These are phyloP conservation scores for Candida neerlandica DNA, from an alignment of 1,139 yeast species.

Conservation along the genomic window DNA sequence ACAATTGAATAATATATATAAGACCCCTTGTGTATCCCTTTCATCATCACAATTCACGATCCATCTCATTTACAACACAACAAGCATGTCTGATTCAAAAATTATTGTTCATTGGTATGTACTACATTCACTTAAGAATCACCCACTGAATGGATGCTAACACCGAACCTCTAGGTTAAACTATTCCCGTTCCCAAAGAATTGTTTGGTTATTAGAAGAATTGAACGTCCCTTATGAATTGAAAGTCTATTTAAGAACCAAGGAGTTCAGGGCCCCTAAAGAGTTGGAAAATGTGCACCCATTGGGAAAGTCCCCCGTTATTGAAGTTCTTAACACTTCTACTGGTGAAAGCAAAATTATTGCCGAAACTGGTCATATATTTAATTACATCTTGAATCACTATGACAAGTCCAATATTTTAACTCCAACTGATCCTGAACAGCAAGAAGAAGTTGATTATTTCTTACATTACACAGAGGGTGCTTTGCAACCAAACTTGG, in stretches of 20 bases:
- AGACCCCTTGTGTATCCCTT: neutral
- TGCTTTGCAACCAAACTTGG: conserved; percentile 37
- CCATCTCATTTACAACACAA: neutral
- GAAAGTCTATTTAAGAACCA: conserved; percentile 31
- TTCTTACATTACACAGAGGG: conserved; percentile 46
- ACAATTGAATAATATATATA: neutral
- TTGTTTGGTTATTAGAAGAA: conserved; percentile 43
- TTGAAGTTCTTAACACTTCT: conserved; percentile 29
- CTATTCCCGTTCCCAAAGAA: conserved; percentile 41
- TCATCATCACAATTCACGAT: neutral
- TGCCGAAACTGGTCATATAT: conserved; percentile 45
- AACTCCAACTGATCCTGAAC: conserved; percentile 26
- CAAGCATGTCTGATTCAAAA: conserved; percentile 11
- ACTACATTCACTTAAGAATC: neutral
- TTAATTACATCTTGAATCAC: conserved; percentile 31
- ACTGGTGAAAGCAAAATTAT: conserved; percentile 17
- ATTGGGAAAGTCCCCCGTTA: conserved; percentile 44
- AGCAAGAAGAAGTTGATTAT: conserved; percentile 33
- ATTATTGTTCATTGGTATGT: conserved; percentile 27
- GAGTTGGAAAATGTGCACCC: conserved; percentile 40
- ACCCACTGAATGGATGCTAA: conserved; percentile 9
- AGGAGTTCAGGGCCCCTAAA: conserved; percentile 36
- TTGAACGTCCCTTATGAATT: conserved; percentile 38
- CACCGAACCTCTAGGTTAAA: conserved; percentile 27
- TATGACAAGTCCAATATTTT: conserved; percentile 33